Evolutionary conservation across 306 rosid species (phyloP), one percentile per base, ranked within the genome.

Genomic region (Gastrolobium villosum): DNA sequence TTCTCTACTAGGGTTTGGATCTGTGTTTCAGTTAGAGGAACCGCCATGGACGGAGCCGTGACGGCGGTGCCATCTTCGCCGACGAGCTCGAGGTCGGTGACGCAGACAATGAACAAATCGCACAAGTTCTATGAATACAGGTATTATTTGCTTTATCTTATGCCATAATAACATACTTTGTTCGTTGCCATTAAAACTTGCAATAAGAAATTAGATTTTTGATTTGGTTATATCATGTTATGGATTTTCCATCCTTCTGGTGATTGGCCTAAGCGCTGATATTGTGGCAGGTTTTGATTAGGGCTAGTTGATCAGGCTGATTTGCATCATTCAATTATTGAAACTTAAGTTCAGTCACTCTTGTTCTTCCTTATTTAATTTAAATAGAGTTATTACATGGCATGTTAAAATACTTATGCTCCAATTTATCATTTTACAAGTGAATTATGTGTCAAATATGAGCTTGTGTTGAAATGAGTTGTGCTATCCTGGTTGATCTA

Each of bases 201-300:
- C 59, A 69, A 48, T 65, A n/a, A 62, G 36, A 35, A 30, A 10
- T 82, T 79, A 28, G 78, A 65, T 35, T 63, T 46, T 77, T 81
- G 45, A 57, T 55, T 65, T 59, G 39, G 20, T 56, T 13, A 36
- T 69, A 63, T 67, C 20, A 15, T 77, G 44, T 35, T 43, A 35
- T 61, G 49, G 26, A 59, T 35, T 65, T 6, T 41, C 34, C 53
- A 34, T 45, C 43, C 31, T 61, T n/a, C 15, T 48, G 2, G 3
- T 45, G 48, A 39, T 72, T 73, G 74, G 44, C 76, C 56, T 15
- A 11, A 52, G 62, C 73, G 3, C 48, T 70, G 56, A 28, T n/a
- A n/a, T 72, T 65, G 75, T 50, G 39, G 28, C 48, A 39, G 69
- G 2, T 81, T 72, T 72, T 67, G 50, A 35, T 50, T 77, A 81